Conservation (phyloP, 495 filamentous ascomycete genomes). For the Parathielavia appendiculata region DNA sequence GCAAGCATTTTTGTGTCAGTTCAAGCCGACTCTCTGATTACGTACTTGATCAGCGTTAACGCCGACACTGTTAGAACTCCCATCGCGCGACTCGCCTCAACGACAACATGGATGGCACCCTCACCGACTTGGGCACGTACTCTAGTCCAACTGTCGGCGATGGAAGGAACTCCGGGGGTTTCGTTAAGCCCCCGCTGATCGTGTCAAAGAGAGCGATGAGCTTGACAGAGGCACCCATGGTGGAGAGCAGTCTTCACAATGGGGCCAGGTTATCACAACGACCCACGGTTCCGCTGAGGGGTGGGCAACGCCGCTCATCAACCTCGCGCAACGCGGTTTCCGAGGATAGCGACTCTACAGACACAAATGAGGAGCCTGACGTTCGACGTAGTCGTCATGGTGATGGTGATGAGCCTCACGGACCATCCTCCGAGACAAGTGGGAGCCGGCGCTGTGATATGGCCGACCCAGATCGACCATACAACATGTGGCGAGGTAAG, state of each 20-base stretch:
- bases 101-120: slow-evolving; percentile 29
- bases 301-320: not conserved
- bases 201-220: slow-evolving; percentile 19
- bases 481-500: slow-evolving; percentile 21
- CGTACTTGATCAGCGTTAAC: not conserved
- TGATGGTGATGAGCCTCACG: too few species aligned
- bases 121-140: slow-evolving; percentile 24
- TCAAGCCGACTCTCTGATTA: not conserved
- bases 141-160: slow-evolving; percentile 3
- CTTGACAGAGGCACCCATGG: slow-evolving; percentile 16
- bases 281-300: not conserved
- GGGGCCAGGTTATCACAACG: not conserved
- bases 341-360: not conserved
- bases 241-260: not conserved
- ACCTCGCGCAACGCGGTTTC: not conserved
- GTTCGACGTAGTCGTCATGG: not conserved
- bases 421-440: not conserved
- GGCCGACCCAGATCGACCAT: slow-evolving; percentile 20
- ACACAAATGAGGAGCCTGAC: not conserved
- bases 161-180: slow-evolving; percentile 9
- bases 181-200: slow-evolving; percentile 14
- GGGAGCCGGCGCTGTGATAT: not conserved
- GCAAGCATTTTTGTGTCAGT: slow-evolving; percentile 28
- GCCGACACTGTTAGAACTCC: not conserved
- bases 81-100: slow-evolving; percentile 22